Percentiles rank a stretch among this genome's conserved stretches.
phyloP scores from a whole-genome alignment of 495 filamentous ascomycete species.

The Neurospora sp. region DNA sequence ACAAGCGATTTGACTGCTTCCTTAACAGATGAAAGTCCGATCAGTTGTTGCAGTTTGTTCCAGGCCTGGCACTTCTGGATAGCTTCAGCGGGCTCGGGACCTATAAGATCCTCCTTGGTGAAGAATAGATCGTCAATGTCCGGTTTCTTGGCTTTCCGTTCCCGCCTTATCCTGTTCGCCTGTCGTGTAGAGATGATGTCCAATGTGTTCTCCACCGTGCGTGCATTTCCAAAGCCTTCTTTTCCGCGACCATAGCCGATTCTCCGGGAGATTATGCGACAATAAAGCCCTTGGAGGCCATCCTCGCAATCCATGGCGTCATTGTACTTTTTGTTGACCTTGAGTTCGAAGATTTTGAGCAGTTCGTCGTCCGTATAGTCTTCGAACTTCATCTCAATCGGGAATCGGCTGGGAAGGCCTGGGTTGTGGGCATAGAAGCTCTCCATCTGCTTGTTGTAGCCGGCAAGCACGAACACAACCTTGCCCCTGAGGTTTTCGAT shows the following conservation, averaged over 20 bases:
- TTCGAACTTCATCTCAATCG: conserved; percentile 51
- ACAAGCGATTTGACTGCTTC: conserved; percentile 46
- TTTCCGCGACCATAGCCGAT: conserved; percentile 51
- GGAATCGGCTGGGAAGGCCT: conserved; percentile 63
- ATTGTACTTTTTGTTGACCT: conserved; percentile 34
- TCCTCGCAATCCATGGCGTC: conserved; percentile 49
- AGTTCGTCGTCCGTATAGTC: conserved; percentile 65
- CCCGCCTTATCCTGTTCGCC: conserved; percentile 37
- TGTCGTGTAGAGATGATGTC: conserved; percentile 47
- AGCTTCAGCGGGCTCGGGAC: conserved; percentile 49
- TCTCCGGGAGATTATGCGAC: conserved; percentile 51
- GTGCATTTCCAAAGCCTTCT: conserved; percentile 65
- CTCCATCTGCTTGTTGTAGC: conserved; percentile 73
- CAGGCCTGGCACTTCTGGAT: conserved; percentile 44
- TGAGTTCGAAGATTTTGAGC: conserved; percentile 45
- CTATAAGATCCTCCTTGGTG: conserved; percentile 52
- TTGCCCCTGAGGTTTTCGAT: conserved; percentile 68
- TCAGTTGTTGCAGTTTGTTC: conserved; percentile 48
- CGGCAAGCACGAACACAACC: conserved; percentile 66
- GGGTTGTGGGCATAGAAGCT: conserved; percentile 70
- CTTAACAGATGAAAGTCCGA: conserved; percentile 55
- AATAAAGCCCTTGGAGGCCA: conserved; percentile 52
- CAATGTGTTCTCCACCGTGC: conserved; percentile 54
- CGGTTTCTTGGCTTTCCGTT: conserved; percentile 16
- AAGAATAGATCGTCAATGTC: conserved; percentile 42